Evolutionary conservation across 2,329 filamentous ascomycete species (phyloP).

Genomic region (Botrytis cinerea): DNA sequence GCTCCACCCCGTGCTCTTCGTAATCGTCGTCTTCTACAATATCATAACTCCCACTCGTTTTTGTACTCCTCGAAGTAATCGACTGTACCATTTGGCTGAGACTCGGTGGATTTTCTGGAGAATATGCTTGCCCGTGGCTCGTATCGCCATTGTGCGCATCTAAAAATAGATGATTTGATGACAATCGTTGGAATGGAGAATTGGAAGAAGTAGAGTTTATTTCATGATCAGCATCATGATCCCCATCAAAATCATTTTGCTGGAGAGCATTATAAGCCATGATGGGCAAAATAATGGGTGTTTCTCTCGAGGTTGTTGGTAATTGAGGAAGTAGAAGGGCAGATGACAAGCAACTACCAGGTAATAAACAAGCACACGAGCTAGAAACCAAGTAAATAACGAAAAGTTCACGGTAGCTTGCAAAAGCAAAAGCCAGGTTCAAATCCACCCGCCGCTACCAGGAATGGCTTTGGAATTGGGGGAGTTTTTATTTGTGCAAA

Average conservation of each 20-base stretch:
- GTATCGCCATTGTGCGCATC: constrained; percentile 28
- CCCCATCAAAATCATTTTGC: constrained; percentile 24
- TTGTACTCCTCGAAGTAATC: constrained; percentile 27
- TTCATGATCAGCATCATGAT: constrained; percentile 16
- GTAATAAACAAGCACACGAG: constrained; percentile 1
- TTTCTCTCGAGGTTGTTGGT: constrained; percentile 18
- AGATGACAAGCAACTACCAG: constrained; percentile 11
- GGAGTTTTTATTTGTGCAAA: neutral
- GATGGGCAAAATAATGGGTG: constrained; percentile 15
- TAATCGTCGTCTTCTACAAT: constrained; percentile 33
- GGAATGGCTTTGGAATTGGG: neutral
- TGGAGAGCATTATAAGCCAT: constrained; percentile 29
- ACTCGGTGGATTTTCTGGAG: constrained; percentile 15
- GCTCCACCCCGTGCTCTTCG: constrained; percentile 22
- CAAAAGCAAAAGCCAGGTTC: constrained; percentile 1
- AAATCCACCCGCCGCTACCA: constrained; percentile 5
- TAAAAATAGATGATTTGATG: constrained; percentile 34
- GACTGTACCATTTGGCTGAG: constrained; percentile 27
- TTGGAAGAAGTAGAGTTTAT: constrained; percentile 4
- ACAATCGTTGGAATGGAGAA: constrained; percentile 23
- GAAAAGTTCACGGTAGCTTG: neutral
- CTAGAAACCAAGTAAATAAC: constrained; percentile 1
- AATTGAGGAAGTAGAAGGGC: neutral
- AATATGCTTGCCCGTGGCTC: constrained; percentile 26
- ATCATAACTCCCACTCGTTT: constrained; percentile 29